A percentile compares a stretch with the other conserved stretches of the same genome.
Evolutionary conservation across 1,139 yeast species (phyloP).

Genomic region (Yamadazyma diddensiae): DNA sequence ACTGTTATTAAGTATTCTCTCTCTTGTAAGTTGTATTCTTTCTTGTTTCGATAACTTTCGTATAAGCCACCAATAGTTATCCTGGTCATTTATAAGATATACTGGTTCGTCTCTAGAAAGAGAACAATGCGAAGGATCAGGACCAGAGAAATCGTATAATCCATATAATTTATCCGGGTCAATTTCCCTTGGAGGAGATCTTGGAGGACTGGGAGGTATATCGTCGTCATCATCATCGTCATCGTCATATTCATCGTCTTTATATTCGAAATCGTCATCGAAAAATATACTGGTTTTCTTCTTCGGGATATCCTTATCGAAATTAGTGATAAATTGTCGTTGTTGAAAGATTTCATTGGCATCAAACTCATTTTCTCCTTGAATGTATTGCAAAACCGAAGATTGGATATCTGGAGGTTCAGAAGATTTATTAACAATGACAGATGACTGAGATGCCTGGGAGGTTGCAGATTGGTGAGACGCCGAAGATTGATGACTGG

Average conservation of each 20-base stretch:
- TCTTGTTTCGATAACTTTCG: slow-evolving; percentile 52
- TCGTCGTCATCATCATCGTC: slow-evolving; percentile 24
- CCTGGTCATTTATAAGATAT: slow-evolving; percentile 77
- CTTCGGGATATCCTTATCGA: slow-evolving; percentile 17
- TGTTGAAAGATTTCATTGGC: slow-evolving; percentile 38
- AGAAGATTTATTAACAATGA: slow-evolving; percentile 5
- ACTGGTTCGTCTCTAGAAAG: slow-evolving; percentile 82
- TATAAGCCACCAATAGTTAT: slow-evolving; percentile 96
- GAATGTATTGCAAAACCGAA: slow-evolving; percentile 14
- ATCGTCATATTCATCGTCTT: slow-evolving; percentile 15
- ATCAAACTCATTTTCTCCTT: slow-evolving; percentile 20
- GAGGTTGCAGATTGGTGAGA: slow-evolving; percentile 8
- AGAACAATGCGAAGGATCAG: slow-evolving; percentile 91
- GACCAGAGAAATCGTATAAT: slow-evolving; percentile 81
- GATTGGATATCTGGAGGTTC: slow-evolving; percentile 4
- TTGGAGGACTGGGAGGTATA: slow-evolving; percentile 61
- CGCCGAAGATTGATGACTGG: slow-evolving; percentile 8
- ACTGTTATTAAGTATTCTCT: slow-evolving; percentile 12
- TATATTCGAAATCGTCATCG: slow-evolving; percentile 7
- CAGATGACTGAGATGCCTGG: slow-evolving; percentile 9
- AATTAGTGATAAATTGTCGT: slow-evolving; percentile 35
- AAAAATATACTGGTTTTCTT: slow-evolving; percentile 12
- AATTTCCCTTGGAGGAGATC: slow-evolving; percentile 78
- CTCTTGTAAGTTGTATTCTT: slow-evolving; percentile 18
- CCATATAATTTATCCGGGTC: slow-evolving; percentile 87